A percentile compares a stretch with the other conserved stretches of the same genome.
Evolutionary conservation across 495 filamentous ascomycete species (phyloP).

Genomic region (Penicillium argentinense): DNA sequence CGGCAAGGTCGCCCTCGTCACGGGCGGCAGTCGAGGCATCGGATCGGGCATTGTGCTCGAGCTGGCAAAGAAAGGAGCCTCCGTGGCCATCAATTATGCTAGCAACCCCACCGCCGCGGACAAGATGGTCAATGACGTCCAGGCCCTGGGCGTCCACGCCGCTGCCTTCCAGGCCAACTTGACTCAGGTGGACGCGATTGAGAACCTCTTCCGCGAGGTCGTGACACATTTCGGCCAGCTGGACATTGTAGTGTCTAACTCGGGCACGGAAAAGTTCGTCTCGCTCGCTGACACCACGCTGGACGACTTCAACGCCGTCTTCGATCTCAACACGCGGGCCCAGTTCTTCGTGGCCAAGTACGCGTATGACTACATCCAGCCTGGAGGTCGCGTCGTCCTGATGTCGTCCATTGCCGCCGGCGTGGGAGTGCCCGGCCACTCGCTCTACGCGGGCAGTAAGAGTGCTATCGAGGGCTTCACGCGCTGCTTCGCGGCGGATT

Average conservation of each 20-base stretch:
- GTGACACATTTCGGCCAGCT: constrained; percentile 66
- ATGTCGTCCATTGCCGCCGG: constrained; percentile 57
- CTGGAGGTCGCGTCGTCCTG: constrained; percentile 63
- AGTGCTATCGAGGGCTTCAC: constrained; percentile 78
- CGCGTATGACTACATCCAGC: constrained; percentile 65
- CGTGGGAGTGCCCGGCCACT: constrained; percentile 66
- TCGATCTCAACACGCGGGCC: constrained; percentile 71
- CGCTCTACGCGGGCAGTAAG: constrained; percentile 75
- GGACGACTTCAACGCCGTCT: constrained; percentile 73
- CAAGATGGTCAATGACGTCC: constrained; percentile 61
- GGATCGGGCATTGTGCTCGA: constrained; percentile 74
- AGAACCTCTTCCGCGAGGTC: constrained; percentile 60
- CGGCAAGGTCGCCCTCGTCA: constrained; percentile 73
- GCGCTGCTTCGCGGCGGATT: constrained; percentile 72
- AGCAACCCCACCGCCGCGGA: constrained; percentile 61
- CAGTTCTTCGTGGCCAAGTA: constrained; percentile 85
- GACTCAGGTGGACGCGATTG: constrained; percentile 62
- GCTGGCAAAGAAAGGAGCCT: constrained; percentile 69
- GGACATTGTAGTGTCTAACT: constrained; percentile 69
- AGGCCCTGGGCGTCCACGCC: constrained; percentile 57
- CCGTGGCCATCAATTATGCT: constrained; percentile 77
- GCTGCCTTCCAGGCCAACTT: constrained; percentile 76
- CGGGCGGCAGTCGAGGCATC: constrained; percentile 71
- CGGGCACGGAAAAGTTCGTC: constrained; percentile 51
- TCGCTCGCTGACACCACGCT: constrained; percentile 66